Percentiles rank a stretch among this genome's conserved stretches.
phyloP scores from a whole-genome alignment of 345 rosid genomes.

The Orychophragmus violaceus region DNA sequence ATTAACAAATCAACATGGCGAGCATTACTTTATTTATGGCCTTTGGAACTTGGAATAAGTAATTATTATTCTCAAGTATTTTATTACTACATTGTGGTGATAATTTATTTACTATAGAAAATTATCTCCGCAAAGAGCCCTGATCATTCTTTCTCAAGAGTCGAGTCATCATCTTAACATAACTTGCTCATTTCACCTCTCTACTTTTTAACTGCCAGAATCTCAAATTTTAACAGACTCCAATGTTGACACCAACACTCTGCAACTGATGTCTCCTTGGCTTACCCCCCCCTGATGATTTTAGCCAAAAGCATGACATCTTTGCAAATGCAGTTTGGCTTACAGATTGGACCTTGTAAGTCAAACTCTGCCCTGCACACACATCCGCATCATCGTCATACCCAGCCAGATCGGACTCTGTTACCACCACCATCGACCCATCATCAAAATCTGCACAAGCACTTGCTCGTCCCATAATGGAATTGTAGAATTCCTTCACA shows the following conservation, averaged over 20 bases:
- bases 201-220: background rate
- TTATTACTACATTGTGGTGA: background rate
- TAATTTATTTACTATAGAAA: too few species aligned
- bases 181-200: background rate
- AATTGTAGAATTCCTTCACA: constrained; percentile 36
- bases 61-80: too few species aligned
- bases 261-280: constrained; percentile 24
- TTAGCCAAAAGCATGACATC: constrained; percentile 34
- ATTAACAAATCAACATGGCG: background rate
- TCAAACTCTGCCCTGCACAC: constrained; percentile 33
- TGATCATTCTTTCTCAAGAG: too few species aligned
- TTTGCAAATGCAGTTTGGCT: constrained; percentile 35
- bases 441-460: background rate
- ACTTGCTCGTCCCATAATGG: background rate
- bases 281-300: constrained; percentile 9
- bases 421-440: too few species aligned
- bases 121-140: too few species aligned
- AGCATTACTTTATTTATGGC: background rate
- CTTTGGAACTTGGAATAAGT: too few species aligned
- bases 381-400: background rate
- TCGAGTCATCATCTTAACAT: background rate
- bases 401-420: background rate
- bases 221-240: constrained; percentile 20
- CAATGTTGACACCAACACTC: constrained; percentile 27
- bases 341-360: constrained; percentile 42